Evolutionary conservation across 2,329 filamentous ascomycete genomes (phyloP).

Genomic region (Scytalidium sp.): DNA sequence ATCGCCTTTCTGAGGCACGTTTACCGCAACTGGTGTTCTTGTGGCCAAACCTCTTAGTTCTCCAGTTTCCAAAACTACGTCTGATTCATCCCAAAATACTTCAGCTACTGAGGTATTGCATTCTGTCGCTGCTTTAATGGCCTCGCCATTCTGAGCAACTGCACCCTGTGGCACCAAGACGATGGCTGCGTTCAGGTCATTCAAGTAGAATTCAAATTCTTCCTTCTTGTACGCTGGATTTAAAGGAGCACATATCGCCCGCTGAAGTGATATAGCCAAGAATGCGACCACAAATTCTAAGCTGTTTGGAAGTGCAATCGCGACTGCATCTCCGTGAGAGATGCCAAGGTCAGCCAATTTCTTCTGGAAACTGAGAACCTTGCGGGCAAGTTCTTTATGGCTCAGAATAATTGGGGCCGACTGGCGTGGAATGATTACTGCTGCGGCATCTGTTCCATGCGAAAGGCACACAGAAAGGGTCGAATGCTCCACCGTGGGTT

Average conservation of each 20-base stretch:
- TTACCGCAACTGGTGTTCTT: constrained; percentile 31
- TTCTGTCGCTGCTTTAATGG: constrained; percentile 69
- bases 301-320: constrained; percentile 74
- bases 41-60: constrained; percentile 52
- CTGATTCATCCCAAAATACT: constrained; percentile 68
- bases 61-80: constrained; percentile 72
- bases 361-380: constrained; percentile 67
- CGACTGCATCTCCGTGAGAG: constrained; percentile 62
- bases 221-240: constrained; percentile 82
- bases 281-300: constrained; percentile 83
- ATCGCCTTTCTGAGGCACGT: constrained; percentile 63
- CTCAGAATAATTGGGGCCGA: constrained; percentile 58
- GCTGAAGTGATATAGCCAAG: constrained; percentile 73
- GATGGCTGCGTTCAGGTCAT: constrained; percentile 73
- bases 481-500: no score
- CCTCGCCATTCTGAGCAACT: constrained; percentile 59
- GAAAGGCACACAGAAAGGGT: no score
- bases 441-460: no score
- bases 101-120: constrained; percentile 79
- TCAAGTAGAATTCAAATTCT: constrained; percentile 85
- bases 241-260: constrained; percentile 72
- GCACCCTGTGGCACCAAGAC: constrained; percentile 69
- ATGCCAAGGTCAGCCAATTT: constrained; percentile 73
- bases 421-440: constrained; percentile 71
- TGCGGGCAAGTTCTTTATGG: constrained; percentile 63